phyloP scores from a whole-genome alignment of 2,329 filamentous ascomycete genomes.

The Aureobasidium sp. region DNA sequence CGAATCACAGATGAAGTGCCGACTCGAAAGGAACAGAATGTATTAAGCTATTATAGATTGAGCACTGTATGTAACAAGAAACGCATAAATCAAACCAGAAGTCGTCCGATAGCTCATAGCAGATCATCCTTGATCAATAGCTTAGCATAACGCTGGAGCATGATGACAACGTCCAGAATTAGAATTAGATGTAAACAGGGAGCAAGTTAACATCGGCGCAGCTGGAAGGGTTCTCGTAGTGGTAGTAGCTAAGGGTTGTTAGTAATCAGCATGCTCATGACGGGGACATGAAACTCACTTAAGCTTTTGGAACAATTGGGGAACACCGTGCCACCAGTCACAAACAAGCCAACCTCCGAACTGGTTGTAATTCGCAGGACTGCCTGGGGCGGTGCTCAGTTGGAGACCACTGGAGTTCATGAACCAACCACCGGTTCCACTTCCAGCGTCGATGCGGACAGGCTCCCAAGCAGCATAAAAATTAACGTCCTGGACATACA shows the following conservation, averaged over 20 bases:
- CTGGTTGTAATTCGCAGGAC: background rate
- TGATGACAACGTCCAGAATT: too few species aligned
- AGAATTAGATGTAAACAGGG: constrained; percentile 19
- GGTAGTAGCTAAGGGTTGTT: background rate
- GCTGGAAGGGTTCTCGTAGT: constrained; percentile 16
- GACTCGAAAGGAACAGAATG: too few species aligned
- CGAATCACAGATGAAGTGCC: too few species aligned
- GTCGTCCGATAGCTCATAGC: too few species aligned
- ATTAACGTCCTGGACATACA: constrained; percentile 16
- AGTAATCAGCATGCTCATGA: background rate
- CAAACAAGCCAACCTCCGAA: constrained; percentile 19
- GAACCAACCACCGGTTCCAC: constrained; percentile 19
- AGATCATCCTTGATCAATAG: too few species aligned
- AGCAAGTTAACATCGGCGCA: constrained; percentile 25
- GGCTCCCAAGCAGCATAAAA: constrained; percentile 26
- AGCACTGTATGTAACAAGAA: too few species aligned
- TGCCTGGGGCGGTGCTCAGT: constrained; percentile 17
- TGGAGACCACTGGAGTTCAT: constrained; percentile 26
- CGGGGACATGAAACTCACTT: constrained; percentile 1
- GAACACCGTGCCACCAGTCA: constrained; percentile 25
- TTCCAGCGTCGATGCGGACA: constrained; percentile 23
- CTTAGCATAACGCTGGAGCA: too few species aligned
- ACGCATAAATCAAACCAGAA: too few species aligned
- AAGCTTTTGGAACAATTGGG: constrained; percentile 25
- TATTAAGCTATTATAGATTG: too few species aligned